Percentiles rank a stretch among this genome's conserved stretches.
Conservation (phyloP, 2,329 filamentous ascomycete genomes). For the Scorias spongiosa region DNA sequence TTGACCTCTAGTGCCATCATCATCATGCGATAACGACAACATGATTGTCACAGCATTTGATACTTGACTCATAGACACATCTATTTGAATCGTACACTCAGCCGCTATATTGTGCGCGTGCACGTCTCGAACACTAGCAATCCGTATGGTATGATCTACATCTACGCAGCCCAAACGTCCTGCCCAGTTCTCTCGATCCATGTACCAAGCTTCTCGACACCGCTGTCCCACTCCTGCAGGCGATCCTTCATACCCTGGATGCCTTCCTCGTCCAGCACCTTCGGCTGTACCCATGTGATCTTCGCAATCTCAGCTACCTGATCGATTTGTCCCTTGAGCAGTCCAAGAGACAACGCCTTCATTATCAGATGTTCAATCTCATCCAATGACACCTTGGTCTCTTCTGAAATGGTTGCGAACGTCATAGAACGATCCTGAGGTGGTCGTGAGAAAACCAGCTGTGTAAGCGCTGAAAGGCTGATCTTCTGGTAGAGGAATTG, state of each 20-base stretch:
- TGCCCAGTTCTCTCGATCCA: conserved; percentile 92
- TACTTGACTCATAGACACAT: too few species aligned
- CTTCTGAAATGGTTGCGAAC: conserved; percentile 71
- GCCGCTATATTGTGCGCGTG: too few species aligned
- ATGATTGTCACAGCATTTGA: too few species aligned
- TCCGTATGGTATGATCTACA: not conserved
- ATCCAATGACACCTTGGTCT: conserved; percentile 79
- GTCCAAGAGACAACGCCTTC: conserved; percentile 91
- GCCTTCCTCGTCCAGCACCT: conserved; percentile 90
- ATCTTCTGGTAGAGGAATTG: conserved; percentile 93
- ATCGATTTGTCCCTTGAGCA: conserved; percentile 84
- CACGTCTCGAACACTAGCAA: too few species aligned
- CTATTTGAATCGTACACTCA: too few species aligned
- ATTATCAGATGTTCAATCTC: conserved; percentile 98
- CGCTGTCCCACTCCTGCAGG: conserved; percentile 86
- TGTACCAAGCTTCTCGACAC: conserved; percentile 88
- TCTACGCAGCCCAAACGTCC: conserved; percentile 80
- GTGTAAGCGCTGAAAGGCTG: conserved; percentile 85
- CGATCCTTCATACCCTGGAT: conserved; percentile 82
- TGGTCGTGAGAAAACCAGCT: conserved; percentile 88
- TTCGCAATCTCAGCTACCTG: conserved; percentile 88
- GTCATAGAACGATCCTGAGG: conserved; percentile 92
- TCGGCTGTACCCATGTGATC: conserved; percentile 98
- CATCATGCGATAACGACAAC: too few species aligned
- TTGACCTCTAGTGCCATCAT: too few species aligned